Base-by-base conservation (phyloP, 805 yeast species). In the Starmerella bombicola region DNA sequence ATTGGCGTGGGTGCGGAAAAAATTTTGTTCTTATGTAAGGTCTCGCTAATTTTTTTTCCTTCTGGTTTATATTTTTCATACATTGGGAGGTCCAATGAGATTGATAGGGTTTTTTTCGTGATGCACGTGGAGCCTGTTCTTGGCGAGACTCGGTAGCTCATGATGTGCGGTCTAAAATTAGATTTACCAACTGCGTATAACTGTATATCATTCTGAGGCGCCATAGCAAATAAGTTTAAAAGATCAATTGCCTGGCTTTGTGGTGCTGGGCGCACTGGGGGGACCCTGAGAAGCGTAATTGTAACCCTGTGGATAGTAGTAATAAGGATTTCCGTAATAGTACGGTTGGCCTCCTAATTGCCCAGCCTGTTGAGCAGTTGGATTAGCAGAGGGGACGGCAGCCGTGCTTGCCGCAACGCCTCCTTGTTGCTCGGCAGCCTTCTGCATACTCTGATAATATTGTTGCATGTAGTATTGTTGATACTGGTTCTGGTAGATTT, bases 381-480 rank as follows among this genome's bases (percentile, higher is more conserved):
- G 35, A 8, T 22, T 25, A 25, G 24, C 33, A n/a, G n/a, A n/a
- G n/a, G n/a, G n/a, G n/a, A n/a, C n/a, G n/a, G n/a, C n/a, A n/a
- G n/a, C n/a, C n/a, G n/a, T n/a, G n/a, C n/a, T n/a, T n/a, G n/a
- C n/a, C n/a, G n/a, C n/a, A n/a, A n/a, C n/a, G n/a, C n/a, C n/a
- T 3, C n/a, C 15, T 19, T 39, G 42, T 16, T 38, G 37, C 19
- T 19, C 37, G 17, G 23, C 35, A 5, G n/a, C 25, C 12, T 19
- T 15, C 23, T 40, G n/a, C 31, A 17, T 30, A 21, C 18, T 30
- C 16, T 23, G 29, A 41, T 48, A 49, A 35, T 48, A 48, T 42
- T 47, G 45, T 35, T 42, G 42, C 46, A 38, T 38, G 33, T 29
- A 35, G 29, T 42, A 38, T 33, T 38, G 46, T 29, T 36, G 39